A percentile compares a stretch with the other conserved stretches of the same genome.
These are phyloP conservation scores for Cicer bijugum DNA, from an alignment of 306 rosid species.

Conservation along the genomic window DNA sequence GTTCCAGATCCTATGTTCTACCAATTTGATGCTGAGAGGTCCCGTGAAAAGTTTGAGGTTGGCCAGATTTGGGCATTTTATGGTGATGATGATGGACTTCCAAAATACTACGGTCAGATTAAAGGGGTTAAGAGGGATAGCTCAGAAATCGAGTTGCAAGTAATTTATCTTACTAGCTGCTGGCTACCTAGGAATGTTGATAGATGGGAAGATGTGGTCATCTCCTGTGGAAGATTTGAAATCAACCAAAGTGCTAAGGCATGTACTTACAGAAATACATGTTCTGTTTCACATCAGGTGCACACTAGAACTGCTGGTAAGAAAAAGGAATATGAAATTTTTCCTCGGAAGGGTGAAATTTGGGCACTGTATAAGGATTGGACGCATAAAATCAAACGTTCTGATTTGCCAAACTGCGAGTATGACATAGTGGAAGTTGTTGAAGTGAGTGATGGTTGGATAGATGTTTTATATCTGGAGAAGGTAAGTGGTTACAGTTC, in stretches of 20 bases:
- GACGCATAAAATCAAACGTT: conserved; percentile 57
- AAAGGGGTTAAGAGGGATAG: conserved; percentile 37
- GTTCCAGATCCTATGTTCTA: conserved; percentile 74
- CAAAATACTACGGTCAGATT: conserved; percentile 78
- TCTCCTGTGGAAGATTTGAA: conserved; percentile 71
- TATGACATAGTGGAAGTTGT: conserved; percentile 75
- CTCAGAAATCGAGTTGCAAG: conserved; percentile 52
- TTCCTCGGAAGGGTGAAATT: conserved; percentile 74
- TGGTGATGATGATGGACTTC: conserved; percentile 80
- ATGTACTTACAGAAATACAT: conserved; percentile 43
- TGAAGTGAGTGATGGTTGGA: conserved; percentile 43
- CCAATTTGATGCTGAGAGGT: conserved; percentile 66
- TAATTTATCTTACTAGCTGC: conserved; percentile 60
- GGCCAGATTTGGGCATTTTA: conserved; percentile 94
- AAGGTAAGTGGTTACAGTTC: conserved; percentile 61
- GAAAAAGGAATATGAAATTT: conserved; percentile 50
- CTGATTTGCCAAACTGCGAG: conserved; percentile 58
- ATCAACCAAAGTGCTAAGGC: background rate
- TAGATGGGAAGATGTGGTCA: conserved; percentile 59
- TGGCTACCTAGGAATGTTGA: conserved; percentile 46
- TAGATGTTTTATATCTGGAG: conserved; percentile 58
- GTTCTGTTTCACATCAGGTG: conserved; percentile 67
- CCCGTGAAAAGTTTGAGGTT: conserved; percentile 56
- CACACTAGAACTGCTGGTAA: conserved; percentile 40
- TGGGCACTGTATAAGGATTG: conserved; percentile 90